Conservation (phyloP, 768 basidiomycete species). For the Chlorophyllum brunneum region DNA sequence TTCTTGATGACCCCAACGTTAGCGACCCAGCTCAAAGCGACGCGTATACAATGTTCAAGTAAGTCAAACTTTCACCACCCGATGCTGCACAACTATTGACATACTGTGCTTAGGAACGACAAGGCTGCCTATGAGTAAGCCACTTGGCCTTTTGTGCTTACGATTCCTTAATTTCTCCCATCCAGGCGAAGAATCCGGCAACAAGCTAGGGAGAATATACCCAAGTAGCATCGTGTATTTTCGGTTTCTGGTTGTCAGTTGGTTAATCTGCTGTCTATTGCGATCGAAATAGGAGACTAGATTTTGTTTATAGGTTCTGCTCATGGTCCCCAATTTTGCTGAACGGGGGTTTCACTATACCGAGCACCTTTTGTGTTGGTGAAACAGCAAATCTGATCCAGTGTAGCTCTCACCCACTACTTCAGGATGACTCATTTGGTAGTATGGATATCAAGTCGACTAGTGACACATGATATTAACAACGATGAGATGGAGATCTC, state of each 20-base stretch:
- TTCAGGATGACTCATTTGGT: too few relatives aligned
- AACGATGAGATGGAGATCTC: background rate
- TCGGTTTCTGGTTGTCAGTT: background rate
- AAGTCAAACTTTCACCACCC: constrained; percentile 27
- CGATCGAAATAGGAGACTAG: background rate
- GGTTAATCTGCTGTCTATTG: background rate
- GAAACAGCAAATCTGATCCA: too few relatives aligned
- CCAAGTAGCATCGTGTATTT: constrained; percentile 53
- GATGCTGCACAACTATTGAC: background rate
- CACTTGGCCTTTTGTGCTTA: background rate
- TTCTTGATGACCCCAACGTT: constrained; percentile 93
- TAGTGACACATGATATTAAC: background rate
- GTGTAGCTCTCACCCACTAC: too few relatives aligned
- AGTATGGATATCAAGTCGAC: background rate
- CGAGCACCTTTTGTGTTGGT: too few relatives aligned
- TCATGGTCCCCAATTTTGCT: background rate
- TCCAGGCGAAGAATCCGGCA: constrained; percentile 71
- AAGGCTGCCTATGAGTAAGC: constrained; percentile 88
- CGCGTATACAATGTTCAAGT: constrained; percentile 99
- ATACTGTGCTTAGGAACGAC: constrained; percentile 67
- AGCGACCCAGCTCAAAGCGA: constrained; percentile 98
- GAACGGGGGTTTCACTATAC: too few relatives aligned
- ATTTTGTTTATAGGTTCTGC: background rate
- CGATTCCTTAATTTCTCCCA: constrained; percentile 5
- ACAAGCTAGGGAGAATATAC: constrained; percentile 88